A percentile compares a stretch with the other conserved stretches of the same genome.
Evolutionary conservation across 352 stramenopile genomes (phyloP).

Genomic region (Saprolegnia parasitica): DNA sequence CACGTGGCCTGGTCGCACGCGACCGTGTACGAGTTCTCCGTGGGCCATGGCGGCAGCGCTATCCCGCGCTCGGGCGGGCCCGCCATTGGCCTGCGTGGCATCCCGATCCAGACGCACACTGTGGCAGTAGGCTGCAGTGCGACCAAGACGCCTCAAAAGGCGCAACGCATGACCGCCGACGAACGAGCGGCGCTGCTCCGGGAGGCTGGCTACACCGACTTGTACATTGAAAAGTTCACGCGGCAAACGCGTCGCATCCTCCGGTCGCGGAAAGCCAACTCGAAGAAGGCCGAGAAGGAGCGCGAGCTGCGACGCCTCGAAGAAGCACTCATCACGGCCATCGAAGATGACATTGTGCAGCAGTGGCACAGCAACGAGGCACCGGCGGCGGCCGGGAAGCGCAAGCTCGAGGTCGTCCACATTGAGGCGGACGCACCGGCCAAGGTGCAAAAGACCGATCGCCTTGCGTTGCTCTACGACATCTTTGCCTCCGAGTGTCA

Average conservation of each 20-base stretch:
- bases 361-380: background rate
- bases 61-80: background rate
- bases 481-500: slow-evolving; percentile 15
- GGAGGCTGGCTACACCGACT: background rate
- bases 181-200: background rate
- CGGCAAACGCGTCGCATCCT: background rate
- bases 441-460: slow-evolving; percentile 6
- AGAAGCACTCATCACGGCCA: slow-evolving; percentile 1
- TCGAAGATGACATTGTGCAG: slow-evolving; percentile 3
- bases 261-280: slow-evolving; percentile 8
- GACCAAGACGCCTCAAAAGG: background rate
- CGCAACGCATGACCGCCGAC: background rate
- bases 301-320: slow-evolving; percentile 5
- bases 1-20: background rate
- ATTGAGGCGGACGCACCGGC: background rate
- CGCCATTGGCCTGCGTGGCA: background rate
- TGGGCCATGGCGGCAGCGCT: background rate
- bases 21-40: slow-evolving; percentile 5
- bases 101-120: background rate
- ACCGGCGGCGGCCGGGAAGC: background rate
- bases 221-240: slow-evolving; percentile 3
- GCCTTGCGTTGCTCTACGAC: slow-evolving; percentile 8
- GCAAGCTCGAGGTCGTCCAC: background rate
- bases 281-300: slow-evolving; percentile 5
- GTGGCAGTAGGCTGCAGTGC: background rate